phyloP scores from a whole-genome alignment of 331 rosid genomes.

The Quercus phellos region DNA sequence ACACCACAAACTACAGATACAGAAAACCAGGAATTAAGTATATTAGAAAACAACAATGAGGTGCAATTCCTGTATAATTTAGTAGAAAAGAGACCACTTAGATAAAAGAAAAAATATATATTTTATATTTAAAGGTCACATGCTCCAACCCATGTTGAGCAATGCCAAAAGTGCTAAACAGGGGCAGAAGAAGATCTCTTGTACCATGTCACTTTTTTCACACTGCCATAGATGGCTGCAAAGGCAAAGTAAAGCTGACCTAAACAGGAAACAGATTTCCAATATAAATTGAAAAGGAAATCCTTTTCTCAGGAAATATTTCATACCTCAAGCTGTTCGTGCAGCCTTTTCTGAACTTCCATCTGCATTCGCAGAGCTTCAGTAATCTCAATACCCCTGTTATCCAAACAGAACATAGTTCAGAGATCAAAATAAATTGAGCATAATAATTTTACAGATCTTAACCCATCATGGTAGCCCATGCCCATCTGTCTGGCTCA shows the following conservation, averaged over 20 bases:
- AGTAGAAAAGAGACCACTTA: background rate
- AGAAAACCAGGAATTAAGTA: background rate
- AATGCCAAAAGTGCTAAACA: background rate
- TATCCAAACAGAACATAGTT: conserved; percentile 12
- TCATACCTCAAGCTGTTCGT: conserved; percentile 94
- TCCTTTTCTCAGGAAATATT: conserved; percentile 10
- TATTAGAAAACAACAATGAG: background rate
- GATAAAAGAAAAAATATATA: background rate
- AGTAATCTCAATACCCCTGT: conserved; percentile 87
- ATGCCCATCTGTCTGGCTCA: background rate
- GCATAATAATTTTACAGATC: conserved; percentile 1
- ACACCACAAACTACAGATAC: background rate
- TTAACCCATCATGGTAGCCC: background rate
- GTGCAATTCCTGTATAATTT: background rate
- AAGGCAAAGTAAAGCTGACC: background rate
- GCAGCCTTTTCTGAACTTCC: conserved; percentile 98
- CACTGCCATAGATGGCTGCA: background rate
- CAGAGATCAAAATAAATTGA: conserved; percentile 13
- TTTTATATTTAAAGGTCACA: background rate
- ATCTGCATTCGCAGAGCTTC: conserved; percentile 96
- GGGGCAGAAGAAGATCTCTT: background rate
- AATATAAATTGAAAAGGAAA: conserved; percentile 3
- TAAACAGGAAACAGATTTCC: background rate
- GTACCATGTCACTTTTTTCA: background rate
- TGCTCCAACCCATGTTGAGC: background rate